Evolutionary conservation across 768 basidiomycete species (phyloP).

Genomic region (Clitopilus passeckerianus): DNA sequence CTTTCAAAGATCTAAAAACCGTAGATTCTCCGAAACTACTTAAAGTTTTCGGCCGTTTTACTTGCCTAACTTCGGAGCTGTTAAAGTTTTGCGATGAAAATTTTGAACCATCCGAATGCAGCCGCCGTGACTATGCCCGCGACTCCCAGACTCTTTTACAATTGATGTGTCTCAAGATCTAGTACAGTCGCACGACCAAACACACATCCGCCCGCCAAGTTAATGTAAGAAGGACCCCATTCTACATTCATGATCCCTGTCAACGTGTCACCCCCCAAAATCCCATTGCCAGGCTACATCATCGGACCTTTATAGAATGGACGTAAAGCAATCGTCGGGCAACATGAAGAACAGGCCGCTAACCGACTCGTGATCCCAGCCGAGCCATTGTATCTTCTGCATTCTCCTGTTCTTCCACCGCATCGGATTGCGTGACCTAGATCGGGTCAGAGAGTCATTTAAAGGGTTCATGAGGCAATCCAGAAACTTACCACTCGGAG

Average conservation of each 20-base stretch:
- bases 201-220: not conserved
- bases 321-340: constrained; percentile 13
- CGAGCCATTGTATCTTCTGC: constrained; percentile 78
- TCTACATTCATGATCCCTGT: not conserved
- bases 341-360: constrained; percentile 25
- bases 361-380: constrained; percentile 69
- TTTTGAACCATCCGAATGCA: not conserved
- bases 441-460: not conserved
- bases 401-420: constrained; percentile 81
- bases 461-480: not conserved
- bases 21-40: not conserved
- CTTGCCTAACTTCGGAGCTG: not conserved
- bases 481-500: constrained; percentile 41
- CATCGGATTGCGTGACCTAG: constrained; percentile 83
- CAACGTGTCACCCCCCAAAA: not conserved
- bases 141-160: too few relatives aligned
- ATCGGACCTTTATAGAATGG: constrained; percentile 35
- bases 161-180: too few relatives aligned
- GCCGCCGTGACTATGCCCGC: not conserved
- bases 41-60: not conserved
- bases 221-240: not conserved
- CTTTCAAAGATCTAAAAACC: not conserved
- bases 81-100: not conserved
- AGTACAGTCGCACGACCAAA: not conserved
- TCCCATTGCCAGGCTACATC: constrained; percentile 21